Base-by-base conservation (phyloP, 2,329 filamentous ascomycete genomes). In the Fonsecaea nubica region DNA sequence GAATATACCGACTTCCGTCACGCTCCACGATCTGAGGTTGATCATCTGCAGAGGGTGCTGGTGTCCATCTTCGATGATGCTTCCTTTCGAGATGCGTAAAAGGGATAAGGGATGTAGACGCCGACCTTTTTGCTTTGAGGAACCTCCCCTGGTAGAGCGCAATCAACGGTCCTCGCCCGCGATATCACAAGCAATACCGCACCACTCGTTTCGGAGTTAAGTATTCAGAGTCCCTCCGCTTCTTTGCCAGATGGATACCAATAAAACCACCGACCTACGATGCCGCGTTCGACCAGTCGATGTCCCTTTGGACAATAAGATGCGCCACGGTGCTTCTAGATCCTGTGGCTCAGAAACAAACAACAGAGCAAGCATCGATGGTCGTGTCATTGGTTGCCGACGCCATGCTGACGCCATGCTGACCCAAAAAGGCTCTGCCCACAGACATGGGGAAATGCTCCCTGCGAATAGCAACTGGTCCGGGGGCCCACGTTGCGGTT, bases 401-500 rank as follows among this genome's bases (percentile, higher is more conserved):
- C 1, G 78, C 75, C 4, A 77, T 65, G 12, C 76, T 71, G 2
- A 78, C 76, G 30, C n/a, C n/a, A n/a, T n/a, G n/a, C n/a, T n/a
- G n/a, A n/a, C n/a, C n/a, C n/a, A 77, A 75, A 4, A 80, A 62
- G 38, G 79, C 40, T 4, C 62, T 58, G 18, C 71, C 75, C 0
- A 74, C 69, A 64, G 83, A 79, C 1, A 82, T 12, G 18, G 66
- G 66, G 42, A 64, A 69, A 50, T 69, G 55, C 48, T 80, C 82
- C 3, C 25, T 25, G 25, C 25, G 25, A 25, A 84, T 77, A 0
- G 80, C 77, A 62, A 84, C 84, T 15, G 80, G 79, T 65, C 82
- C 79, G 13, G 81, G 81, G 7, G 76, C 71, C 64, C 84, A 25
- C 80, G 67, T 79, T 78, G 53, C 83, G 80, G 62, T 77, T 77